phyloP scores from a whole-genome alignment of 306 rosid genomes.

The Begonia masoniana region DNA sequence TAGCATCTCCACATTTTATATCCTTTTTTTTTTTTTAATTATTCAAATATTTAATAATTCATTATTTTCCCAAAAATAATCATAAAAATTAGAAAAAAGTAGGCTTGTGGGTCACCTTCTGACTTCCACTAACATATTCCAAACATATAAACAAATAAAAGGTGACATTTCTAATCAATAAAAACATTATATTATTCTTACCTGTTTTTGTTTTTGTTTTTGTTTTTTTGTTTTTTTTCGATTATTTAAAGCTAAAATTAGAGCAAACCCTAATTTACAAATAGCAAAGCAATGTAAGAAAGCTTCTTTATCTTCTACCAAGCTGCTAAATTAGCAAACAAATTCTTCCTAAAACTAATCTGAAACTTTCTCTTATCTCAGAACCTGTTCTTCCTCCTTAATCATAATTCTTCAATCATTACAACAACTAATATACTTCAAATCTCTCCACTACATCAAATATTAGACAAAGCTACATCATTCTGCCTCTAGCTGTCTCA shows the following conservation, averaged over 20 bases:
- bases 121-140: conserved; percentile 98
- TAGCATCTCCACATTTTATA: not conserved
- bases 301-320: too few species aligned
- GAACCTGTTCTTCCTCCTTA: conserved; percentile 32
- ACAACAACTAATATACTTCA: conserved; percentile 46
- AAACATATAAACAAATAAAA: conserved; percentile 27
- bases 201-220: not conserved
- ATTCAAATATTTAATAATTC: not conserved
- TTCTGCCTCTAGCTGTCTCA: conserved; percentile 55
- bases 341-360: conserved; percentile 8
- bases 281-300: too few species aligned
- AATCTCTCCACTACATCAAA: conserved; percentile 24
- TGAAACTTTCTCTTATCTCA: conserved; percentile 4
- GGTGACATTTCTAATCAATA: conserved; percentile 70
- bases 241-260: not conserved
- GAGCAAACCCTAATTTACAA: conserved; percentile 63
- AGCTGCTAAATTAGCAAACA: conserved; percentile 13
- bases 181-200: conserved; percentile 1
- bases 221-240: conserved; percentile 3
- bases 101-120: conserved; percentile 59
- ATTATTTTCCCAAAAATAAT: not conserved
- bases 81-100: conserved; percentile 22
- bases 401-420: conserved; percentile 59
- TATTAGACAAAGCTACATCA: conserved; percentile 37
- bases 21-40: conserved; percentile 3